Evolutionary conservation across 768 basidiomycete genomes (phyloP).

Genomic region (Suillus subalutaceus): DNA sequence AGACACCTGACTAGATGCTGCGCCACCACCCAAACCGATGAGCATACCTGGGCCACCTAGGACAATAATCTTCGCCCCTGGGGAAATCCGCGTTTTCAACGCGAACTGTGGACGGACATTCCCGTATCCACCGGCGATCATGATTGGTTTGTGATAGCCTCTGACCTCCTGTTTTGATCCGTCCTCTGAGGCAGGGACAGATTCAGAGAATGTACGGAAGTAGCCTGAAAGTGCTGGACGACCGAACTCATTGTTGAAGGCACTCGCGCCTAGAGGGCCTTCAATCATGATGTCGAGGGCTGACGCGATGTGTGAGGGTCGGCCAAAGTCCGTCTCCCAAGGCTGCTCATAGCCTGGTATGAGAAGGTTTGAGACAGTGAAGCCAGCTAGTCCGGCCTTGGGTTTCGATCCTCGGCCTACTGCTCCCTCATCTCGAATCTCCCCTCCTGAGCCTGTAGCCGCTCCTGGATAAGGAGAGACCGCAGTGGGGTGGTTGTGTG

Average conservation of each 20-base stretch:
- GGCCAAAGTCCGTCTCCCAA: slow-evolving; percentile 95
- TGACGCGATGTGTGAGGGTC: slow-evolving; percentile 88
- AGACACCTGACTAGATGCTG: slow-evolving; percentile 91
- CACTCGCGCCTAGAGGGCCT: slow-evolving; percentile 90
- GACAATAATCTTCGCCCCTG: slow-evolving; percentile 88
- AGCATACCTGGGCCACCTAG: slow-evolving; percentile 95
- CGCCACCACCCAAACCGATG: slow-evolving; percentile 96
- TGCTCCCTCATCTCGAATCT: slow-evolving; percentile 97
- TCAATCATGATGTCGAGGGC: slow-evolving; percentile 97
- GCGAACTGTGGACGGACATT: slow-evolving; percentile 88
- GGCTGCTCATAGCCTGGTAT: slow-evolving; percentile 91
- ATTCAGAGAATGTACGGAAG: slow-evolving; percentile 92
- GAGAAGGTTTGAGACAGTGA: slow-evolving; percentile 90
- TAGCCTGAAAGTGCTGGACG: slow-evolving; percentile 91
- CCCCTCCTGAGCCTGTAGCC: slow-evolving; percentile 97
- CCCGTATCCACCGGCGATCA: slow-evolving; percentile 98
- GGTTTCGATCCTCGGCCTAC: slow-evolving; percentile 95
- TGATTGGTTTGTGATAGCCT: slow-evolving; percentile 99
- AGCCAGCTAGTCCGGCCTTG: slow-evolving; percentile 93
- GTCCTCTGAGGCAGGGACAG: slow-evolving; percentile 57
- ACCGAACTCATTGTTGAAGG: slow-evolving; percentile 99
- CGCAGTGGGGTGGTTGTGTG: slow-evolving; percentile 98
- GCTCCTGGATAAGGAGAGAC: slow-evolving; percentile 99
- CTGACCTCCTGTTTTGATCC: slow-evolving; percentile 63
- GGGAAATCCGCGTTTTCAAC: slow-evolving; percentile 71